Evolutionary conservation across 768 basidiomycete genomes (phyloP), one percentile per base, ranked within the genome.

Genomic region (Porphyrellus cyaneotinctus): DNA sequence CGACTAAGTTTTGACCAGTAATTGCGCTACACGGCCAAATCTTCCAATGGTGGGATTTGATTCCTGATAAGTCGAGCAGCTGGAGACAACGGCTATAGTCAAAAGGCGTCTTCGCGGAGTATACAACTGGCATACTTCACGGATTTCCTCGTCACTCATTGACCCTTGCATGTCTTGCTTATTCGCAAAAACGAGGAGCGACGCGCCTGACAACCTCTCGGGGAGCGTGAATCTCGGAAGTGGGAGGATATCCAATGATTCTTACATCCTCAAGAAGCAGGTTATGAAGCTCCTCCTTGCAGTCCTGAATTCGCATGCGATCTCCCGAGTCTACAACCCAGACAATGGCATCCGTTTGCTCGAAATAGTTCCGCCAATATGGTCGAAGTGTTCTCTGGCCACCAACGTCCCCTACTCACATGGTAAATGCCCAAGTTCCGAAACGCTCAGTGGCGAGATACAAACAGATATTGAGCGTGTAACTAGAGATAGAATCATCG

Each of bases 251-350:
- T 49, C 33, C 33, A 41, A 56, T 41, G 49, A 38, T 35, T 64
- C 85, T 73, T 72, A 97, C 95, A 71, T 98, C 95, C 78, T 98
- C 95, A 18, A 84, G 81, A 48, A 98, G 77, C 43, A 99, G 78
- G 61, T 78, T 85, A 60, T 88, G 85, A 20, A 98, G 77, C 71
- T 99, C 97, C 44, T 83, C 75, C 64, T 80, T 87, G 72, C 95
- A 98, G 68, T 98, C 95, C 44, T 76, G 72, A 80, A 97, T 91
- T 56, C 97, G 81, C 75, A 92, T 78, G 37, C 89, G 80, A 72
- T 98, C 95, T 33, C 88, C 82, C 0, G 94, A 95, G 74, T 99
- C 97, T 37, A 99, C 95, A 17, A 99, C 95, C 97, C 97, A 99
- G 31, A 98, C 93, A 39, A 99, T 77, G 8, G 90, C 95, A 71